Base-by-base conservation (phyloP, 495 filamentous ascomycete species). In the Astrothelium macrocarpum region DNA sequence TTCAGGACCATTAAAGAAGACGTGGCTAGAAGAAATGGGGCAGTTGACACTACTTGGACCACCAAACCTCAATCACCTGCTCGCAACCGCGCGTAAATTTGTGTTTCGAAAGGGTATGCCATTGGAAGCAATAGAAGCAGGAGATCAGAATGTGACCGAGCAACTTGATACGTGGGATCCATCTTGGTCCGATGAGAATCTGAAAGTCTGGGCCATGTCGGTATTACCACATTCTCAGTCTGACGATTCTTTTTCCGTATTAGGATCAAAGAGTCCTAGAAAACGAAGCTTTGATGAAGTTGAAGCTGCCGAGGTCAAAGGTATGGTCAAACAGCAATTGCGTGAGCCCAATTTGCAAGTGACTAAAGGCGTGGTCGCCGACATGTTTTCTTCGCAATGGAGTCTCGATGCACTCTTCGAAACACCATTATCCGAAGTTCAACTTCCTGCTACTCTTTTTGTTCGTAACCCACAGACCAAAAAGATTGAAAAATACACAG, bases 331-430 rank as follows among this genome's bases (percentile, higher is more conserved):
- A 34, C 72, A 67, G 45, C 34, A 61, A 25, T 23, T 65, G 43
- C 69, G 76, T 18, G 66, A 73, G 23, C 70, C 72, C 34, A 73
- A 82, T 66, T 77, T 83, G 59, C 65, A 82, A 60, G 72, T 87
- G 18, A 78, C 82, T 9, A 79, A 86, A 59, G 73, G 77, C 0
- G 75, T 92, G 29, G 84, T 95, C 16, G 76, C 78, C 1, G 80
- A 87, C 67, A 96, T 97, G 91, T 96, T 95, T 69, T 78, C 88
- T 66, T 91, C 88, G 0, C 71, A 80, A 43, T 94, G 90, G 89
- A 80, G 75, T 12, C 75, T 88, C 63, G 90, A 95, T 67, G 74
- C 82, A 1, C 75, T 96, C 11, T 64, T 81, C 9, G 85, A 89
- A 67, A 84, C 77, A 28, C 82, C 78, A 5, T 76, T 95, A 53